Evolutionary conservation across 805 yeast genomes (phyloP), one percentile per base, ranked within the genome.

Genomic region (Scheffersomyces stipitis): DNA sequence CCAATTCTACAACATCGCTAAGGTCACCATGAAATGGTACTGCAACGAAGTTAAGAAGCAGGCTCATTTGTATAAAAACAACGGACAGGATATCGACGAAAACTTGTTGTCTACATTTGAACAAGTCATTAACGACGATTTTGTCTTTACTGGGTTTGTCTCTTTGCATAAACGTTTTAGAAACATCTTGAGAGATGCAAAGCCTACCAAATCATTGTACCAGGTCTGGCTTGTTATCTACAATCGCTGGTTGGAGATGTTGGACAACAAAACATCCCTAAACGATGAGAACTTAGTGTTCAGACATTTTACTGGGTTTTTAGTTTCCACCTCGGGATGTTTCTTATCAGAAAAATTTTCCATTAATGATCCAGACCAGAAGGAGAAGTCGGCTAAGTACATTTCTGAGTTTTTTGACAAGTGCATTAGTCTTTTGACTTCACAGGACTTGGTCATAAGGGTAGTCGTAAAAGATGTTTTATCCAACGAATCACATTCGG

Each of bases 391-490:
- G 30, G 42, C 55, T 15, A 52, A 49, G 12, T 62, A 67, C 26
- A 66, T 76, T 10, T 69, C 71, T 12, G 66, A 60, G 15, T 80
- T 80, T 41, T 69, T 78, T 31, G 72, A 64, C 34, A 75, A 63
- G 42, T 80, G 81, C 40, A 64, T 79, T 33, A 56, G 58, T 4
- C 60, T 78, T 52, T 56, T 81, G 26, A 66, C 72, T 8, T 70
- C 78, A 9, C 65, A 64, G 17, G 77, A 71, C 50, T 62, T 75
- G 39, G 71, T 77, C 4, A 70, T 81, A 0, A 69, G 95, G 42
- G 93, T 86, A 30, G 77, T 80, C 28, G 75, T 86, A 2, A 78
- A 82, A 42, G 95, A 86, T 45, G 79, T 86, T 2, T 58, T 88
- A 30, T 78, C 84, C 10, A 62, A 73, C 20, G 90, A 83, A 39